Percentiles rank a stretch among this genome's conserved stretches.
These are phyloP conservation scores for Blastocystis hominis DNA, from an alignment of 352 stramenopile genomes.

Conservation along the genomic window DNA sequence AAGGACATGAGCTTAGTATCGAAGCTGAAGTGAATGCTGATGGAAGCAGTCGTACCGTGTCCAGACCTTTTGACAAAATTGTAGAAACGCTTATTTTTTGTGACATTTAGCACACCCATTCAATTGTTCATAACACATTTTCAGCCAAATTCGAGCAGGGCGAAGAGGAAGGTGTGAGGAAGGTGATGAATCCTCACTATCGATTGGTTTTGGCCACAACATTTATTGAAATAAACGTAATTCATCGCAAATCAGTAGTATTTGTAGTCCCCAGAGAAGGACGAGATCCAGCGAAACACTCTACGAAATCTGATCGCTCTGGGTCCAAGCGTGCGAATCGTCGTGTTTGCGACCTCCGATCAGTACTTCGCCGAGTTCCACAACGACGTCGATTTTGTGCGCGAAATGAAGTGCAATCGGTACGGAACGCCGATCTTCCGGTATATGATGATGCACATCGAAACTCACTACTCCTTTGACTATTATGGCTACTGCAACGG, in stretches of 20 bases:
- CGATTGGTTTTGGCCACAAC: constrained; percentile 28
- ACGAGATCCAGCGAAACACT: constrained; percentile 1
- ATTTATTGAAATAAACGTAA: neutral
- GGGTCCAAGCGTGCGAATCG: neutral
- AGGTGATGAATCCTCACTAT: neutral
- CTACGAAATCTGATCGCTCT: neutral
- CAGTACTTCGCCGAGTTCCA: neutral
- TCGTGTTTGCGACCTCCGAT: neutral
- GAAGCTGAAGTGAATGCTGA: too few relatives aligned
- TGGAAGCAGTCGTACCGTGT: too few relatives aligned
- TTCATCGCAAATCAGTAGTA: neutral
- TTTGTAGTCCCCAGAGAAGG: neutral
- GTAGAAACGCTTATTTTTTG: too few relatives aligned
- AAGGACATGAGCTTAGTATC: too few relatives aligned
- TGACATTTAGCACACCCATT: too few relatives aligned
- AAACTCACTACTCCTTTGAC: neutral
- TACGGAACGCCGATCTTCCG: constrained; percentile 23
- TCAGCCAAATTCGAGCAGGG: too few relatives aligned
- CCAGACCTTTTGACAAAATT: too few relatives aligned
- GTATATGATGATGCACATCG: constrained; percentile 35
- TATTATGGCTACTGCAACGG: constrained; percentile 55
- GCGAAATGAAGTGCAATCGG: constrained; percentile 25
- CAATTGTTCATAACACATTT: too few relatives aligned
- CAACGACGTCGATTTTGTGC: neutral
- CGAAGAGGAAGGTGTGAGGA: too few relatives aligned